phyloP scores from a whole-genome alignment of 148 eudicot genomes.

The Rhododendron simsii region DNA sequence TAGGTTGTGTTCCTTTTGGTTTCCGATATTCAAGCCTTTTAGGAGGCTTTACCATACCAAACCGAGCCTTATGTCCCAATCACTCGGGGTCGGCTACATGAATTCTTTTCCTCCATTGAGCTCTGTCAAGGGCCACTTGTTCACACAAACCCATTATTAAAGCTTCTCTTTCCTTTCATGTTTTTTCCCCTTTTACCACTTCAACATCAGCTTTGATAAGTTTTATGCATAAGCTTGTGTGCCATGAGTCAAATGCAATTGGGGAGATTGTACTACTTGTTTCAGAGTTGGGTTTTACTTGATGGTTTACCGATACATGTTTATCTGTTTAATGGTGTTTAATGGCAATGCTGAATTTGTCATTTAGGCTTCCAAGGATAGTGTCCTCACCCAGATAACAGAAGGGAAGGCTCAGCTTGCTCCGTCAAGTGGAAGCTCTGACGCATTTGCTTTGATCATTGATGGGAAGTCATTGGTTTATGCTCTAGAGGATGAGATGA shows the following conservation, averaged over 20 bases:
- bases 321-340: not conserved
- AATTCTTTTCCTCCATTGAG: too few species aligned
- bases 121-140: too few species aligned
- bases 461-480: constrained; percentile 87
- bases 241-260: not conserved
- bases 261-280: constrained; percentile 1
- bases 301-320: not conserved
- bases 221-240: constrained; percentile 1
- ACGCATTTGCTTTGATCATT: constrained; percentile 77
- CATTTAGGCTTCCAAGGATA: constrained; percentile 60
- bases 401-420: constrained; percentile 46
- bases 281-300: not conserved
- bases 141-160: too few species aligned
- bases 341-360: not conserved
- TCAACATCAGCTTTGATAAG: not conserved
- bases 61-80: too few species aligned
- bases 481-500: constrained; percentile 69
- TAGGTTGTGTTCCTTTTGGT: not conserved
- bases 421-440: constrained; percentile 31
- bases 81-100: too few species aligned
- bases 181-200: not conserved
- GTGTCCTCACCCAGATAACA: constrained; percentile 56
- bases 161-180: not conserved
- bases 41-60: not conserved
- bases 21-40: not conserved